phyloP scores from a whole-genome alignment of 2,329 filamentous ascomycete species.

The Aspergillus tamarii region DNA sequence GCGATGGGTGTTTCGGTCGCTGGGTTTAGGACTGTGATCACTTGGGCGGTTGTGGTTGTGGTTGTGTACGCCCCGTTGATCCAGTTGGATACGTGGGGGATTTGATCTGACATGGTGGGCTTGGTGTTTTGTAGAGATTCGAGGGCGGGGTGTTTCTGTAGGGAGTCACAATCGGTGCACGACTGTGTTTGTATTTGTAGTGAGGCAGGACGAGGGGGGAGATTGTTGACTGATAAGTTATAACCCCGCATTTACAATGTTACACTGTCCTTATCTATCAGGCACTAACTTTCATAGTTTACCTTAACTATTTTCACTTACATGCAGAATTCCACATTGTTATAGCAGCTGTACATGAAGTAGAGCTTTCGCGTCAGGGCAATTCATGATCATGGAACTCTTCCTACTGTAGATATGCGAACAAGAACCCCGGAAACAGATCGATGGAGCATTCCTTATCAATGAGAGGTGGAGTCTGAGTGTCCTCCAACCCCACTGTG shows the following conservation, averaged over 20 bases:
- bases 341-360: fast-evolving
- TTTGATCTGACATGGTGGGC: neutral
- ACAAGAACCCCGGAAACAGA: neutral
- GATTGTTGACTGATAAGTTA: neutral
- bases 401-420: neutral
- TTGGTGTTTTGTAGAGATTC: neutral
- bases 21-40: conserved; percentile 33
- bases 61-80: conserved; percentile 29
- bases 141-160: neutral
- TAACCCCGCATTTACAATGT: neutral
- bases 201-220: neutral
- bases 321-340: neutral
- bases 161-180: too few species aligned
- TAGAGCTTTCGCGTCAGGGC: neutral
- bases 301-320: neutral
- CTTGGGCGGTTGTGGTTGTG: conserved; percentile 16
- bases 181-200: neutral
- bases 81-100: conserved; percentile 36
- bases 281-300: too few species aligned
- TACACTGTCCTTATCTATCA: neutral
- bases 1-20: conserved; percentile 34
- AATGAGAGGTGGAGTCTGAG: too few species aligned
- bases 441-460: neutral
- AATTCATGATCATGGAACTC: too few species aligned
- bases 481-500: neutral